A percentile compares a stretch with the other conserved stretches of the same genome.
Evolutionary conservation across 768 basidiomycete species (phyloP).

Genomic region (Pluteus cervinus): DNA sequence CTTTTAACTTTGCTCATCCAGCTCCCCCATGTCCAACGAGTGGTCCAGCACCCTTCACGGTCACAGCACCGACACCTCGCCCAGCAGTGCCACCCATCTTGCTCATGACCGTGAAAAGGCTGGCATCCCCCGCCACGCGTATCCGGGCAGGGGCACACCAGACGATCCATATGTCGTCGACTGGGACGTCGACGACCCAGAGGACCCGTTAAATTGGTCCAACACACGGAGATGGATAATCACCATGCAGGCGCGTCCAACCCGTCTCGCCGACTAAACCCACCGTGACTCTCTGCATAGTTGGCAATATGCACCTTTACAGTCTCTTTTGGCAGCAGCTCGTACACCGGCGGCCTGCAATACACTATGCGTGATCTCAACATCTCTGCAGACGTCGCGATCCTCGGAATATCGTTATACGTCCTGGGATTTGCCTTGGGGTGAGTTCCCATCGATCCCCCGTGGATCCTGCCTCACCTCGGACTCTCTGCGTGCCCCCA

Average conservation of each 20-base stretch:
- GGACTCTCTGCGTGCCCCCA: too few relatives aligned
- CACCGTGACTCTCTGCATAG: slow-evolving; percentile 16
- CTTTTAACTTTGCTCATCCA: background rate
- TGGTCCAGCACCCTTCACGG: slow-evolving; percentile 18
- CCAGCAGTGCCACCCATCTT: slow-evolving; percentile 5
- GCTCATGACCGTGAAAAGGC: slow-evolving; percentile 3
- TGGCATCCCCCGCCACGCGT: slow-evolving; percentile 15
- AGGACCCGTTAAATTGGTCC: slow-evolving; percentile 54
- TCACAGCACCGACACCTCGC: slow-evolving; percentile 12
- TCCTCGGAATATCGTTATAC: slow-evolving; percentile 56
- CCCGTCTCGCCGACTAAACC: slow-evolving; percentile 1
- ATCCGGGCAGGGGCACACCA: slow-evolving; percentile 39
- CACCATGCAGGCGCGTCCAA: slow-evolving; percentile 38
- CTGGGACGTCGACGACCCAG: slow-evolving; percentile 44
- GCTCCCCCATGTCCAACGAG: slow-evolving; percentile 7
- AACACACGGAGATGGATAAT: slow-evolving; percentile 44
- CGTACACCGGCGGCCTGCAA: slow-evolving; percentile 46
- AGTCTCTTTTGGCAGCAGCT: slow-evolving; percentile 54
- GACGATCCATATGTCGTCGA: slow-evolving; percentile 49
- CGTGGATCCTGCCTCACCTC: background rate
- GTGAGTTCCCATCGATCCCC: slow-evolving; percentile 21
- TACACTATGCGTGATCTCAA: slow-evolving; percentile 39
- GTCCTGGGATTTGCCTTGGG: slow-evolving; percentile 60
- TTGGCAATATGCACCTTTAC: slow-evolving; percentile 49
- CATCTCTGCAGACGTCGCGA: slow-evolving; percentile 45